Percentiles rank a stretch among this genome's conserved stretches.
Evolutionary conservation across 2,329 filamentous ascomycete species (phyloP).

Genomic region (Alternaria metachromatica): DNA sequence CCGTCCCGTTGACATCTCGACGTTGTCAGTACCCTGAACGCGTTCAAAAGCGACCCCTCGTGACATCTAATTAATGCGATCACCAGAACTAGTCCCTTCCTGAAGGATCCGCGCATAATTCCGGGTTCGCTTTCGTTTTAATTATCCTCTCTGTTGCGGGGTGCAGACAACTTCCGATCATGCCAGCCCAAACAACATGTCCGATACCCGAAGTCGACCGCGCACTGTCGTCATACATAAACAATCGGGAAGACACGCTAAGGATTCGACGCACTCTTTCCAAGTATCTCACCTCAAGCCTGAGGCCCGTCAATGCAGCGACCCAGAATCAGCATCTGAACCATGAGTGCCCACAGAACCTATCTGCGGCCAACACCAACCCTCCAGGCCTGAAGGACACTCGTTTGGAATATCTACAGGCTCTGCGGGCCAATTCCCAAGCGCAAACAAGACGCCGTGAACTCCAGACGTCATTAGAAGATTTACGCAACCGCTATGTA

Average conservation of each 20-base stretch:
- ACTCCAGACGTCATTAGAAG: constrained; percentile 39
- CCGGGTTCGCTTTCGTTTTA: neutral
- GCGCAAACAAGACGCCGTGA: constrained; percentile 50
- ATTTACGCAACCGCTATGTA: constrained; percentile 34
- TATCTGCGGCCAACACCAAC: constrained; percentile 31
- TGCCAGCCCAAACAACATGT: constrained; percentile 38
- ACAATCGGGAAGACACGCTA: constrained; percentile 46
- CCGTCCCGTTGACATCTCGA: neutral
- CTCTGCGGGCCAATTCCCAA: constrained; percentile 51
- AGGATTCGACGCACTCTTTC: constrained; percentile 44
- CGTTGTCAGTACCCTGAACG: neutral
- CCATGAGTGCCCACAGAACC: constrained; percentile 36
- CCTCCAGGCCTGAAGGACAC: constrained; percentile 51
- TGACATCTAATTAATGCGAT: neutral
- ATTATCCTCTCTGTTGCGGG: neutral
- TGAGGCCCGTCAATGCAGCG: constrained; percentile 34
- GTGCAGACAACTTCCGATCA: constrained; percentile 8
- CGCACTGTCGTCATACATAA: constrained; percentile 45
- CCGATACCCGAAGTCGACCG: constrained; percentile 48
- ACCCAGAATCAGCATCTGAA: constrained; percentile 43
- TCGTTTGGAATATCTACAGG: constrained; percentile 55
- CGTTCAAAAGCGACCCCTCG: neutral
- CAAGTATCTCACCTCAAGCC: constrained; percentile 39
- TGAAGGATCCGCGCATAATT: neutral
- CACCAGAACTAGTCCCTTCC: neutral